Base-by-base conservation (phyloP, 2,329 filamentous ascomycete genomes). In the Orbilia oligospora region DNA sequence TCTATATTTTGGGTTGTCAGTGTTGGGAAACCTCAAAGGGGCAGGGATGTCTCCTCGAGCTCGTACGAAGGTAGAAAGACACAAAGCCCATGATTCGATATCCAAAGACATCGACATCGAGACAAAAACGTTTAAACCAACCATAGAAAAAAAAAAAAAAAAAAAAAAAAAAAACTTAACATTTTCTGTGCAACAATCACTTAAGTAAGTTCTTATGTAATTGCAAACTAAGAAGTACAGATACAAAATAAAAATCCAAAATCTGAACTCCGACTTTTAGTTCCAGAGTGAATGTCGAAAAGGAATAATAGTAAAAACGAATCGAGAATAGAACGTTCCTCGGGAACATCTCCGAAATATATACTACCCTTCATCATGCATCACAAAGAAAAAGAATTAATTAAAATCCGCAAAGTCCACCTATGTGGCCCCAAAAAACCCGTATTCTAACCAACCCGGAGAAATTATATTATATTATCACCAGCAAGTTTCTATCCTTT, bases 1-100 rank as follows among this genome's bases (percentile, higher is more conserved):
- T 65, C 61, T 18, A 65, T 33, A 49, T 16, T 53, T 58, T 41
- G 66, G 49, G 66, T 70, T 70, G 66, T 70, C 24, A 70, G 66
- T 61, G 66, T 70, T 70, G 66, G 66, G 38, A 69, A 48, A 61
- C 22, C 36, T 61, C 53, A 61, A 49, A 49, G 14, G 61, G n/a
- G 16, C 41, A 70, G 66, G 66, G 66, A 41, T 61, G 38, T 33
- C 36, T 16, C 5, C 27, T 30, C 27, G 27, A 6, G 27, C 36
- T 69, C 65, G 65, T 69, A 69, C 65, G 65, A 69, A 44, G 33
- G 10, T 8, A 36, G 5, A 14, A 16, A 41, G 14, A 41, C n/a
- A n/a, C n/a, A n/a, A n/a, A n/a, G n/a, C n/a, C n/a, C n/a, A n/a
- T n/a, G n/a, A n/a, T n/a, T n/a, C n/a, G n/a, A n/a, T n/a, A n/a